phyloP scores from a whole-genome alignment of 129 eudicot species.

The Apium graveolens region DNA sequence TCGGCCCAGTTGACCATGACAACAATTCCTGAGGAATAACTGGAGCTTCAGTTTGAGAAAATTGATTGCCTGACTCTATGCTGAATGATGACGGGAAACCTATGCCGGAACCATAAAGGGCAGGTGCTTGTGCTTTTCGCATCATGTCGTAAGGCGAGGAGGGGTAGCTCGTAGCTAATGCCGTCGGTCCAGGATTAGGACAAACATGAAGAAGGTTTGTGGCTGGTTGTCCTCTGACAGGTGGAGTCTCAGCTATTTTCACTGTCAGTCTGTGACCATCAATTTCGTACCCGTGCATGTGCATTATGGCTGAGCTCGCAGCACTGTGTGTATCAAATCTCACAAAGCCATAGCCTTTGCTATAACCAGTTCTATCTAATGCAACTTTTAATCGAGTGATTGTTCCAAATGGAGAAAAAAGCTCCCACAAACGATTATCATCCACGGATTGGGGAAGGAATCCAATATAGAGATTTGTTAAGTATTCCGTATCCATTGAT shows the following conservation, averaged over 20 bases:
- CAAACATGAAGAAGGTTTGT: constrained; percentile 6
- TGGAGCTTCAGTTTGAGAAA: background rate
- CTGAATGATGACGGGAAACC: constrained; percentile 3
- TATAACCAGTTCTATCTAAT: constrained; percentile 18
- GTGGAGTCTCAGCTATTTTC: constrained; percentile 18
- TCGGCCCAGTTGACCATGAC: constrained; percentile 2
- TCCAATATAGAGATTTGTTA: constrained; percentile 10
- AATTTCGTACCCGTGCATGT: constrained; percentile 26
- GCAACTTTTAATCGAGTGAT: constrained; percentile 4
- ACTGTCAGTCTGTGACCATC: constrained; percentile 26
- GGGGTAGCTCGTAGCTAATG: background rate
- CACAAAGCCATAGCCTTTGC: constrained; percentile 32
- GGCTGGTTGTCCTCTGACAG: background rate
- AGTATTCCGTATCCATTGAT: constrained; percentile 6
- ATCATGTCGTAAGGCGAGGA: background rate
- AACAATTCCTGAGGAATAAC: constrained; percentile 2
- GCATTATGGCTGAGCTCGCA: constrained; percentile 24
- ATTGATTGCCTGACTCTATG: background rate
- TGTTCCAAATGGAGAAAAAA: constrained; percentile 1
- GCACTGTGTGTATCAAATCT: constrained; percentile 21
- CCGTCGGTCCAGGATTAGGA: constrained; percentile 8
- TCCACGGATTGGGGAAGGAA: background rate
- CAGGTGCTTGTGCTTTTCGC: background rate
- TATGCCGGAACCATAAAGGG: background rate
- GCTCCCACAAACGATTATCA: background rate